Base-by-base conservation (phyloP, 768 basidiomycete genomes). In the Stropharia rugosoannulata region DNA sequence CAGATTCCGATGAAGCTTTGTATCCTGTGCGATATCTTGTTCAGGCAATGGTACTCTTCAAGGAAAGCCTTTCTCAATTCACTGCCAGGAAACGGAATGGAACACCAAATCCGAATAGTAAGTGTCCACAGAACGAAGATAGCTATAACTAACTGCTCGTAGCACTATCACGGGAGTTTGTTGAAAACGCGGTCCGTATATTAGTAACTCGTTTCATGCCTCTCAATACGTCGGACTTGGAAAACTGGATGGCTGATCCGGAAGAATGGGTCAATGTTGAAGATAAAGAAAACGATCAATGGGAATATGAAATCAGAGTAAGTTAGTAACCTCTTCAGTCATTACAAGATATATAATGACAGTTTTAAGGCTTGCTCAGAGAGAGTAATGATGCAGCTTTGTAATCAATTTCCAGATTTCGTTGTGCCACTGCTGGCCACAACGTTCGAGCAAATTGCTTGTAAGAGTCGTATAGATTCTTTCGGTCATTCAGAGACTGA, bases 231-330 rank as follows among this genome's bases (percentile, higher is more conserved):
- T 73, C 79, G 1, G 96, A 98, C 68, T 78, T 98, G 9, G 84
- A 93, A 60, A 80, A 80, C 4, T 94, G 95, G 91, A 78, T 87
- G 72, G 79, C 80, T 13, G 93, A 95, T 66, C 94, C 95, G 0
- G 96, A 99, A 74, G 92, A 95, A 63, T 99, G 94, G 93, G 82
- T 96, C 10, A 91, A 93, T 56, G 70, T 84, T 9, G 94, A 98
- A 70, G 93, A 93, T 56, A 87, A 86, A 59, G 93, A 94, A 59
- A 90, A 85, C 41, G 94, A 95, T 38, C 85, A 90, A 55, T 98
- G 95, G 95, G 89, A 95, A 63, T 98, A 82, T 64, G 93, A 96
- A 63, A 83, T 97, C 56, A 80, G 96, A 59, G 95, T 96, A 64
- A 27, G 87, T 18, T 22, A n/a, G n/a, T n/a, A 15, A 7, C 22